A percentile compares a stretch with the other conserved stretches of the same genome.
These are phyloP conservation scores for Auricularia sp. DNA, from an alignment of 768 basidiomycete genomes.

Conservation along the genomic window DNA sequence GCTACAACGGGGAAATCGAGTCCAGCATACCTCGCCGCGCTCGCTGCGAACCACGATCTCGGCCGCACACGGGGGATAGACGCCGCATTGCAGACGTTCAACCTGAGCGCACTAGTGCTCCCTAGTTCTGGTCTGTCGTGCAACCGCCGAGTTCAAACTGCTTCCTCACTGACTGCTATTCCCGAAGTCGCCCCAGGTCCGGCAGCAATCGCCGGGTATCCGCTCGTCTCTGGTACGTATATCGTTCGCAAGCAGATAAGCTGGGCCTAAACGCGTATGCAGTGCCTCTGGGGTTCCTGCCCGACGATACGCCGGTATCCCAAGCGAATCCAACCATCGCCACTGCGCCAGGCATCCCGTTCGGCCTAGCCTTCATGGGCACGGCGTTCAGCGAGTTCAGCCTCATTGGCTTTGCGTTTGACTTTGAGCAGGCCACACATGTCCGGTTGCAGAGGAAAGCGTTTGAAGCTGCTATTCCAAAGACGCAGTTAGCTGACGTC, in stretches of 20 bases:
- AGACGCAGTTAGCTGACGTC: too few species aligned
- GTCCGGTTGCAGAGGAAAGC: conserved; percentile 1
- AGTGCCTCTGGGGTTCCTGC: conserved; percentile 55
- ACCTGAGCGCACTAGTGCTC: conserved; percentile 24
- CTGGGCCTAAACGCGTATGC: background rate
- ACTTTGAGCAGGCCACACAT: conserved; percentile 55
- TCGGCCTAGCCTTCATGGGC: conserved; percentile 53
- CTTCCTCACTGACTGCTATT: too few species aligned
- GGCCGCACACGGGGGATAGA: conserved; percentile 26
- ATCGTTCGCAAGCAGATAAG: conserved; percentile 9
- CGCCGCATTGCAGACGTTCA: conserved; percentile 19
- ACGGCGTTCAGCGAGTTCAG: conserved; percentile 51
- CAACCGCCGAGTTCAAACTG: background rate
- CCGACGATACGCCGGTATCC: conserved; percentile 29
- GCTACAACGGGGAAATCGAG: conserved; percentile 8
- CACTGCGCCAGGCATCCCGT: conserved; percentile 46
- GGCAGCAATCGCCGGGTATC: conserved; percentile 19
- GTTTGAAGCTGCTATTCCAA: too few species aligned
- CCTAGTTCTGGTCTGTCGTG: conserved; percentile 22
- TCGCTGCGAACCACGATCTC: conserved; percentile 21
- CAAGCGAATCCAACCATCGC: conserved; percentile 27
- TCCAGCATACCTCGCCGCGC: conserved; percentile 17
- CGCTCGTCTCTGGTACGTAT: conserved; percentile 10
- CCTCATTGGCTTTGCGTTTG: conserved; percentile 50
- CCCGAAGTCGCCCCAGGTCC: conserved; percentile 6